Evolutionary conservation across 2,329 filamentous ascomycete genomes (phyloP).

Genomic region (Xylariaceae sp.): DNA sequence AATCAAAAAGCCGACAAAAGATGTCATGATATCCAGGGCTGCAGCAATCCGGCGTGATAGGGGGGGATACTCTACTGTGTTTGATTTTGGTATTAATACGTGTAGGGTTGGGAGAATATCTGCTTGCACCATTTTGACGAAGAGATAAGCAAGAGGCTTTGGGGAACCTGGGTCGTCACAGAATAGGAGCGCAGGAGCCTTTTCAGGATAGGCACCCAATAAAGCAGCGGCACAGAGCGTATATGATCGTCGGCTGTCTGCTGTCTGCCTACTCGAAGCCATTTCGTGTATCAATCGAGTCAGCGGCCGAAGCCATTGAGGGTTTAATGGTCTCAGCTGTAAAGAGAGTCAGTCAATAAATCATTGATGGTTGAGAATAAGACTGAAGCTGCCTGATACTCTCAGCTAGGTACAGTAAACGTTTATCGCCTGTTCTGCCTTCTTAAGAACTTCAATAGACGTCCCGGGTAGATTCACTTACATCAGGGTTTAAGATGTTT

Average conservation of each 20-base stretch:
- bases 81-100: slow-evolving; percentile 52
- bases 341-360: slow-evolving; percentile 11
- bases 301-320: slow-evolving; percentile 48
- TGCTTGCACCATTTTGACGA: slow-evolving; percentile 60
- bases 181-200: slow-evolving; percentile 48
- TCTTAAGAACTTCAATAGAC: background rate
- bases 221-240: slow-evolving; percentile 54
- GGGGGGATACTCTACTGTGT: slow-evolving; percentile 46
- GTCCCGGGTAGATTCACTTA: slow-evolving; percentile 30
- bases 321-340: slow-evolving; percentile 44
- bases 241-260: slow-evolving; percentile 52
- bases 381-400: background rate
- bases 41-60: slow-evolving; percentile 52
- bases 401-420: background rate
- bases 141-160: slow-evolving; percentile 56
- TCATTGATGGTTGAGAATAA: slow-evolving; percentile 7
- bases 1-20: slow-evolving; percentile 55
- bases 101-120: slow-evolving; percentile 61
- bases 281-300: slow-evolving; percentile 47
- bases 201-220: slow-evolving; percentile 48
- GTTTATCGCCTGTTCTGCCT: background rate
- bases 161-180: slow-evolving; percentile 36
- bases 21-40: slow-evolving; percentile 56
- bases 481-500: slow-evolving; percentile 42
- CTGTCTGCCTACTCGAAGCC: slow-evolving; percentile 49